Conservation (phyloP, 2,329 filamentous ascomycete species). For the Venturia effusa region DNA sequence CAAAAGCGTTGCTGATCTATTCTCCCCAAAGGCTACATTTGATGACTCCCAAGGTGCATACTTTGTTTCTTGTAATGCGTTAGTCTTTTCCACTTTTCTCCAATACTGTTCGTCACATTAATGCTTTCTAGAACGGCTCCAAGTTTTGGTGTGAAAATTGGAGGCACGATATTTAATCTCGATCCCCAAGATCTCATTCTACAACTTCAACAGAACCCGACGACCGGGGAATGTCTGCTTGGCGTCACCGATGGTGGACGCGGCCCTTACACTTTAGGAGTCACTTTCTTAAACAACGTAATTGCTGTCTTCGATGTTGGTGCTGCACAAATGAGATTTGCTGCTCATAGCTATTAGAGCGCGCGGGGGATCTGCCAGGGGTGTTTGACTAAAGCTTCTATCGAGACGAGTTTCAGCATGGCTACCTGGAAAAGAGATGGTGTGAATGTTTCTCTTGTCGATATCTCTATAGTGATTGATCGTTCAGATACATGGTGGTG, state of each 20-base stretch:
- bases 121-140: no score
- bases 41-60: constrained; percentile 22
- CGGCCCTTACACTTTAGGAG: constrained; percentile 32
- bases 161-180: constrained; percentile 24
- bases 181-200: constrained; percentile 23
- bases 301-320: constrained; percentile 41
- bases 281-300: constrained; percentile 39
- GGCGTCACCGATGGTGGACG: constrained; percentile 23
- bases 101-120: no score
- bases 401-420: no score
- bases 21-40: constrained; percentile 31
- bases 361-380: not conserved
- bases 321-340: constrained; percentile 36
- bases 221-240: constrained; percentile 20
- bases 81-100: no score
- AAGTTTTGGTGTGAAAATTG: constrained; percentile 30
- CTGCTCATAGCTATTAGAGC: constrained; percentile 16
- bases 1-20: constrained; percentile 28
- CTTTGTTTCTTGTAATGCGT: constrained; percentile 33
- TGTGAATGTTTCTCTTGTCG: no score
- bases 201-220: constrained; percentile 14
- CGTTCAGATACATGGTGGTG: no score
- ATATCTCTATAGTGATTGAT: no score
- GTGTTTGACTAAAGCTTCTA: not conserved
- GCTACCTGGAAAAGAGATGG: not conserved